These are phyloP conservation scores for Gloeostereum incarnatum DNA, from an alignment of 768 basidiomycete species.

Conservation along the genomic window DNA sequence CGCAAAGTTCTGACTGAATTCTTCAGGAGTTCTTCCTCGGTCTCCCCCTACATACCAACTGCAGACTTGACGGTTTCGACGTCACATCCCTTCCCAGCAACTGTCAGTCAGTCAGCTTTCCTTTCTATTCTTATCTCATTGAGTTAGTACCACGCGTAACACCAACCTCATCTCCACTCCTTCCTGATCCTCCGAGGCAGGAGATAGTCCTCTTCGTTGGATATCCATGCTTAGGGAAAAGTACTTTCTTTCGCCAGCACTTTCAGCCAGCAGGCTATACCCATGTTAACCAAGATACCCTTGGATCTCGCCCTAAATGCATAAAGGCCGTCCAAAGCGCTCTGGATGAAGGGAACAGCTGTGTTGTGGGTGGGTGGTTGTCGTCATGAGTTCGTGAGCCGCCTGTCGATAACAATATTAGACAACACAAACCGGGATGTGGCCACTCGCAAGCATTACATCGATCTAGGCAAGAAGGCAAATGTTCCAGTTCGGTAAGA, in stretches of 20 bases:
- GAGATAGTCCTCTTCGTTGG: constrained; percentile 45
- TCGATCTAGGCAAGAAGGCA: constrained; percentile 52
- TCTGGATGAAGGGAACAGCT: constrained; percentile 47
- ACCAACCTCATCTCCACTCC: constrained; percentile 39
- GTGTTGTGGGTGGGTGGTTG: constrained; percentile 62
- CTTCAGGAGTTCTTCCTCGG: constrained; percentile 51
- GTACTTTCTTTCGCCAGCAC: constrained; percentile 63
- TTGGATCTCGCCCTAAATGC: constrained; percentile 72
- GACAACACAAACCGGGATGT: constrained; percentile 90
- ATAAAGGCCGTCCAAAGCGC: constrained; percentile 51
- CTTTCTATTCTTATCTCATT: background rate
- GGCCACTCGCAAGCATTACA: constrained; percentile 59
- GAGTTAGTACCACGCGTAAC: constrained; percentile 40
- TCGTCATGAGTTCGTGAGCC: background rate
- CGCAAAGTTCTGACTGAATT: background rate
- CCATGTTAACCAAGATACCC: constrained; percentile 82
- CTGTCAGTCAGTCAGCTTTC: constrained; percentile 1
- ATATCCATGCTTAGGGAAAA: constrained; percentile 64
- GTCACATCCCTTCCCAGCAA: constrained; percentile 15
- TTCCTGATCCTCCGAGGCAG: constrained; percentile 26
- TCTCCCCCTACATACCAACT: constrained; percentile 22
- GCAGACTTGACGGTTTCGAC: constrained; percentile 41
- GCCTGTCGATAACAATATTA: constrained; percentile 17
- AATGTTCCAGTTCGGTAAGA: constrained; percentile 47
- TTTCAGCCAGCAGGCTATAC: constrained; percentile 63